These are phyloP conservation scores for Daldinia vernicosa DNA, from an alignment of 495 filamentous ascomycete species.

Conservation along the genomic window DNA sequence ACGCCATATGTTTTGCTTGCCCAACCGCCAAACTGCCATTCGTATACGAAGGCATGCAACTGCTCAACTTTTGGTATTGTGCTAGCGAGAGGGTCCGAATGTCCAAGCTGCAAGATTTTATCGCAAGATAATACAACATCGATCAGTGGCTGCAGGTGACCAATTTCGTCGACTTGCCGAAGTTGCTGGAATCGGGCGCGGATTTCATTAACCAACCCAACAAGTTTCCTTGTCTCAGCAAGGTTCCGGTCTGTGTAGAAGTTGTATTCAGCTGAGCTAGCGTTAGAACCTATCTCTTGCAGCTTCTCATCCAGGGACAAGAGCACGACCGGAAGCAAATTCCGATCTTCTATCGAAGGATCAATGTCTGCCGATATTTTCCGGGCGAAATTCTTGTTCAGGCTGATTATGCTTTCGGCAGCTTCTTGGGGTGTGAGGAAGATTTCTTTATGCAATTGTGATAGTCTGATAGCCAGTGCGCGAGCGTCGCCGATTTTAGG, in stretches of 20 bases:
- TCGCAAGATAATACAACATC: constrained; percentile 80
- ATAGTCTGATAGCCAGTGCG: constrained; percentile 56
- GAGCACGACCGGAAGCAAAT: constrained; percentile 71
- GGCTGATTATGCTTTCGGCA: constrained; percentile 48
- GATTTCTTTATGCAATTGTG: constrained; percentile 58
- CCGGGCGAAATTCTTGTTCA: constrained; percentile 52
- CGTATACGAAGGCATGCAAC: constrained; percentile 79
- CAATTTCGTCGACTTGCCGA: constrained; percentile 65
- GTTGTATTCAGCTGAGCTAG: constrained; percentile 67
- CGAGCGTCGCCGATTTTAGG: constrained; percentile 45
- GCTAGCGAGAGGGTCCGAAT: constrained; percentile 86
- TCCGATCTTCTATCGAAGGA: constrained; percentile 45
- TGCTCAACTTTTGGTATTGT: constrained; percentile 85
- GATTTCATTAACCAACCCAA: constrained; percentile 69
- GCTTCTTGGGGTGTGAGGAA: constrained; percentile 53
- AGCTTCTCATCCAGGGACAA: constrained; percentile 68
- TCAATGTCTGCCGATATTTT: constrained; percentile 49
- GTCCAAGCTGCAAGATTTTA: constrained; percentile 74
- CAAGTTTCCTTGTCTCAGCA: constrained; percentile 73
- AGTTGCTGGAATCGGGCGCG: constrained; percentile 75
- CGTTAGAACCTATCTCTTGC: constrained; percentile 58
- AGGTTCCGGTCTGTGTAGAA: constrained; percentile 88
- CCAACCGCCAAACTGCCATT: constrained; percentile 86
- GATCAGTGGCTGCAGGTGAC: constrained; percentile 66
- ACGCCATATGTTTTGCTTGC: constrained; percentile 82